phyloP scores from a whole-genome alignment of 768 basidiomycete genomes.

The Lactarius hengduanensis region DNA sequence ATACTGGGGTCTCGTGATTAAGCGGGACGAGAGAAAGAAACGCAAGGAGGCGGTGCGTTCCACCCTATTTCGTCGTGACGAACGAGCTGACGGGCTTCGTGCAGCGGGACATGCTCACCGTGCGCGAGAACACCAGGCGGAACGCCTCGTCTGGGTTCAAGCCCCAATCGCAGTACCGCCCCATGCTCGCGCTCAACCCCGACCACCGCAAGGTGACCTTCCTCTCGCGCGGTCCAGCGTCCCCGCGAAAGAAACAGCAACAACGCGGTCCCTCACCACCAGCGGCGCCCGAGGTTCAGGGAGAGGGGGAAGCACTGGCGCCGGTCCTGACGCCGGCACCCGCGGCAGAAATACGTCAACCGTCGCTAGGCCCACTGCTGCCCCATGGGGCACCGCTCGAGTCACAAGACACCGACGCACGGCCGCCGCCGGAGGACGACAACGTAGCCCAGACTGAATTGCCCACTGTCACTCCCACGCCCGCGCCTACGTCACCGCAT shows the following conservation, averaged over 20 bases:
- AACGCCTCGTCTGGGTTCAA: slow-evolving; percentile 36
- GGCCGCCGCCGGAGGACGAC: background rate
- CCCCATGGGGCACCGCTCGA: background rate
- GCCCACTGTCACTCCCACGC: background rate
- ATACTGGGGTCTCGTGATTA: slow-evolving; percentile 46
- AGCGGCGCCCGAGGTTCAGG: background rate
- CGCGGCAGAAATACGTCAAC: background rate
- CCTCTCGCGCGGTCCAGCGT: slow-evolving; percentile 22
- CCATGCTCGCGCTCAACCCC: slow-evolving; percentile 12
- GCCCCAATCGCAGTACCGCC: slow-evolving; percentile 20
- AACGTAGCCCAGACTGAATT: background rate
- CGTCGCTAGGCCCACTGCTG: background rate
- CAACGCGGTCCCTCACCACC: background rate
- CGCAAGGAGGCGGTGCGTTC: slow-evolving; percentile 35
- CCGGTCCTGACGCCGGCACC: background rate
- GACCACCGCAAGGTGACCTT: slow-evolving; percentile 44
- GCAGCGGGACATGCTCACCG: slow-evolving; percentile 33
- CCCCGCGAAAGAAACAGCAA: background rate
- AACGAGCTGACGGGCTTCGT: slow-evolving; percentile 1
- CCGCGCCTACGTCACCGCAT: background rate
- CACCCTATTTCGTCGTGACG: background rate
- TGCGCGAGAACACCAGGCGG: slow-evolving; percentile 43
- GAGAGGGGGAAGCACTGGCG: background rate
- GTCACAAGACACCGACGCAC: background rate
- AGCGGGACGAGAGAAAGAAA: slow-evolving; percentile 38